These are phyloP conservation scores for Corrigiola litoralis DNA, from an alignment of 179 eudicot genomes.

Conservation along the genomic window DNA sequence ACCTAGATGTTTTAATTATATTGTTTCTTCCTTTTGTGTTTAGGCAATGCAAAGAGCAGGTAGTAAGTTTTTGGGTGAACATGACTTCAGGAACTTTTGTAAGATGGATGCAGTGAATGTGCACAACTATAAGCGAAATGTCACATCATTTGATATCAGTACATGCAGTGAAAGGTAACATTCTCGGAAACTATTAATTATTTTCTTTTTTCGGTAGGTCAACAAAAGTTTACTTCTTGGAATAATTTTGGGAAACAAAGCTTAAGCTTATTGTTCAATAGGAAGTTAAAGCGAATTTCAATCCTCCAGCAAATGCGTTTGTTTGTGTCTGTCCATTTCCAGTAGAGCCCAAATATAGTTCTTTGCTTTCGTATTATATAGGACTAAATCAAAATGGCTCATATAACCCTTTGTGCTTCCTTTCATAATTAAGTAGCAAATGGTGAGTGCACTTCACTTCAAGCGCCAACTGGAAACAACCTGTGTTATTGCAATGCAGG, in stretches of 20 bases:
- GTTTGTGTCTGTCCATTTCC: no score
- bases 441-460: no score
- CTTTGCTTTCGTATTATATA: no score
- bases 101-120: constrained; percentile 96
- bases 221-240: neutral
- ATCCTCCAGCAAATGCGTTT: neutral
- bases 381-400: no score
- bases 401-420: no score
- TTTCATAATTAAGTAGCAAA: no score
- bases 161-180: constrained; percentile 64
- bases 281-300: neutral
- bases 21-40: constrained; percentile 13
- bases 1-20: neutral
- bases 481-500: no score
- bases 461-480: no score
- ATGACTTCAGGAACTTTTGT: constrained; percentile 93
- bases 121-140: constrained; percentile 65
- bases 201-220: neutral
- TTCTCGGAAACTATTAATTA: neutral
- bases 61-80: constrained; percentile 77
- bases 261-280: neutral
- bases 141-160: constrained; percentile 49
- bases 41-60: constrained; percentile 89
- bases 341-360: no score
- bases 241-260: neutral